Evolutionary conservation across 1,284 basidiomycete species (phyloP), one percentile per base, ranked within the genome.

Genomic region (Malassezia vespertilionis): DNA sequence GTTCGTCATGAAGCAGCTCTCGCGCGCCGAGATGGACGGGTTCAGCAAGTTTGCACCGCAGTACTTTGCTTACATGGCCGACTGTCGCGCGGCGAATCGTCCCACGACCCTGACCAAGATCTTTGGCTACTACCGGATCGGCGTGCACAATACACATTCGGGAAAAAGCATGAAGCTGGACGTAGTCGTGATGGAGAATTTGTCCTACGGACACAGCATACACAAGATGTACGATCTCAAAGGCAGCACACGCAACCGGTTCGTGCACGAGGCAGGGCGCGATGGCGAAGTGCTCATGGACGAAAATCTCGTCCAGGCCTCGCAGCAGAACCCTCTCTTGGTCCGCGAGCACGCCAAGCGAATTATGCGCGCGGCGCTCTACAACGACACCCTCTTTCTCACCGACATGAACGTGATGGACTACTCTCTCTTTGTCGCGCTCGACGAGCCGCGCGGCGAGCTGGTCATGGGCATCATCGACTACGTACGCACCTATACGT

Each of bases 1-100:
- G 4, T 91, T 97, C 75, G 90, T 99, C 57, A 87, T 93, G 37
- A 99, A 99, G 69, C 91, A 95, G 65, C 79, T 97, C 24, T 93
- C 89, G 0, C 79, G 81, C 46, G 78, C 85, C 31, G 93, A 99
- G 71, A 76, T 96, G 61, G 87, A 95, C 65, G 85, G 86, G 0
- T 86, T 97, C 79, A 86, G 90, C 61, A 88, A 85, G 6, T 97
- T 97, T 72, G 93, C 89, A 7, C 91, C 91, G 0, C 84, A 86
- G 3, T 99, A 97, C 72, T 97, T 97, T 67, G 84, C 90, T 59
- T 97, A 97, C 72, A 89, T 96, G 81, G 83, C 87, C 5, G 41
- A 57, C 42, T 58, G 57, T 42, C 40, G 67, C 26, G 59, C 63
- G 53, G 40, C 65, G 21, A 35, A 91, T 82, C 83, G 88, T 11